Conservation (phyloP, 306 rosid species). For the Vigna mungo region DNA sequence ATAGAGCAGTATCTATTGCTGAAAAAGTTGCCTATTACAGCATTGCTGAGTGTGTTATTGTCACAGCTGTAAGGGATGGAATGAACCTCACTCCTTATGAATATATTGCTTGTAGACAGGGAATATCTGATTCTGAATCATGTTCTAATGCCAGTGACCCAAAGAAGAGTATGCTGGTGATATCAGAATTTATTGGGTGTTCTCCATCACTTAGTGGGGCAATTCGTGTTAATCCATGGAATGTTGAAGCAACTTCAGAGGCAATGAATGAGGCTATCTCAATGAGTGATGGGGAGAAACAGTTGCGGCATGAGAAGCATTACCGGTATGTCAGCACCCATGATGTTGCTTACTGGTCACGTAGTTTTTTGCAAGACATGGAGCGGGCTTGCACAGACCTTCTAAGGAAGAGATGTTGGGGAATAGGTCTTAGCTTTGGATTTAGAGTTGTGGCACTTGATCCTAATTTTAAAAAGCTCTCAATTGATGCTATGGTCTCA, state of each 20-base stretch:
- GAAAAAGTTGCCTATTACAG: slow-evolving; percentile 77
- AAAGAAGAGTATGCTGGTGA: slow-evolving; percentile 84
- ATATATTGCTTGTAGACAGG: slow-evolving; percentile 81
- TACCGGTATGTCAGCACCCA: slow-evolving; percentile 79
- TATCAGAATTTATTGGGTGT: slow-evolving; percentile 86
- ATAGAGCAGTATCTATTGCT: slow-evolving; percentile 61
- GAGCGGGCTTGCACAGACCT: slow-evolving; percentile 79
- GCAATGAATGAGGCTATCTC: slow-evolving; percentile 78
- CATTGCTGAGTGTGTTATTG: slow-evolving; percentile 86
- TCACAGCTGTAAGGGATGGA: slow-evolving; percentile 89
- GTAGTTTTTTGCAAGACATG: slow-evolving; percentile 85
- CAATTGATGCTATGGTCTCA: slow-evolving; percentile 65
- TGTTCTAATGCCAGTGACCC: slow-evolving; percentile 53
- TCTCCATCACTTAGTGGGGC: slow-evolving; percentile 92
- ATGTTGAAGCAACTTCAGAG: slow-evolving; percentile 77
- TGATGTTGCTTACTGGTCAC: slow-evolving; percentile 82
- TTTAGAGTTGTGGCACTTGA: slow-evolving; percentile 86
- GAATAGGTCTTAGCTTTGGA: slow-evolving; percentile 81
- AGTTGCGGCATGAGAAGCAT: slow-evolving; percentile 81
- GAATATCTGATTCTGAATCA: slow-evolving; percentile 59
- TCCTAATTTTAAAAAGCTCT: slow-evolving; percentile 80
- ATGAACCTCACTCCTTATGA: slow-evolving; percentile 89
- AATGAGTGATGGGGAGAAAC: slow-evolving; percentile 67
- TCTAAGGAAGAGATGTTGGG: slow-evolving; percentile 76
- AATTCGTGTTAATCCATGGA: slow-evolving; percentile 83